Evolutionary conservation across 2,329 filamentous ascomycete genomes (phyloP), one percentile per base, ranked within the genome.

Genomic region (Colletotrichum coccodes): DNA sequence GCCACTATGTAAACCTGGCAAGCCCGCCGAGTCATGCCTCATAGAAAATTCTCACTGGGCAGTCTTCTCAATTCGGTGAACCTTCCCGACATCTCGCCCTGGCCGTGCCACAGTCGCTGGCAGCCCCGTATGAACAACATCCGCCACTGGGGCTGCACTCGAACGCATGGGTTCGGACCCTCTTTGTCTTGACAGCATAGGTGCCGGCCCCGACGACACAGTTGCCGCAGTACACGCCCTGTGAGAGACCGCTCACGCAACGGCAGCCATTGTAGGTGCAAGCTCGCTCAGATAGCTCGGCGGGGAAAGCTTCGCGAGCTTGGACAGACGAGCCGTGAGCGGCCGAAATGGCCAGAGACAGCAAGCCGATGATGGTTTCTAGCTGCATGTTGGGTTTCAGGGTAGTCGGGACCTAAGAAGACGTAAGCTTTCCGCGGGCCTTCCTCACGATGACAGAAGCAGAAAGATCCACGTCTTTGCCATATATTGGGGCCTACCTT

Each of bases 111-210:
- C 70, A 72, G 34, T 72, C 72, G 21, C 50, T 71, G 1, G 68
- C 73, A 3, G 21, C 46, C 21, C 73, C 73, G 34, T 74, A 74
- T 11, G 69, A 65, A 34, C 73, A 75, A 64, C 74, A 75, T 5
- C 47, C 70, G 4, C 74, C 74, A 9, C 40, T 53, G 6, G 72
- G 46, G 28, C 59, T 71, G 62, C 73, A 75, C 68, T 75, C 71
- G 54, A 71, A 75, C 2, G 71, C 65, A 44, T 75, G 71, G 5
- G 34, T 63, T 7, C 32, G 23, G 16, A 72, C 68, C 16, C 73
- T 61, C 71, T 74, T 74, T 12, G 71, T 64, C 28, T 60, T 64
- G 64, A 74, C 60, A n/a, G 72, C 73, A 44, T 61, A 71, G 2
- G 68, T 71, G 16, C 72, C 74, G 2, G 72, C 71, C 12, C 71